These are phyloP conservation scores for Phytophthora melonis DNA, from an alignment of 352 stramenopile genomes.

Conservation along the genomic window DNA sequence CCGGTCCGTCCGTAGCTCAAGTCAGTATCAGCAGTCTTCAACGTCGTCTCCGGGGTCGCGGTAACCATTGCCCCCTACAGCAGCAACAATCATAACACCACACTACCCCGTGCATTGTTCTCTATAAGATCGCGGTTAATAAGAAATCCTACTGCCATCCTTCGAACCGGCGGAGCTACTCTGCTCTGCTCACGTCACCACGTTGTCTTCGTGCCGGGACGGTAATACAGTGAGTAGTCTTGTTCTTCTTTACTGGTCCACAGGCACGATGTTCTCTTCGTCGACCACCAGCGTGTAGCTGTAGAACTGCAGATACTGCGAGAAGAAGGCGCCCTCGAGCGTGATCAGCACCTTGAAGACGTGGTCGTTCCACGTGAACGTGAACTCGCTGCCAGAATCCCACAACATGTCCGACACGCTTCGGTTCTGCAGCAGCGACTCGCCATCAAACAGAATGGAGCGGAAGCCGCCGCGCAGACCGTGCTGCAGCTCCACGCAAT, in stretches of 20 bases:
- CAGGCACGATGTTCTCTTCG: constrained; percentile 71
- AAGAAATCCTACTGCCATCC: constrained; percentile 10
- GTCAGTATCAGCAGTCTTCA: background rate
- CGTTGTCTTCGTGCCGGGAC: constrained; percentile 12
- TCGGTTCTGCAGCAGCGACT: constrained; percentile 71
- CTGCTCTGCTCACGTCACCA: constrained; percentile 12
- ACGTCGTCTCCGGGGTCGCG: background rate
- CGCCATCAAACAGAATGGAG: constrained; percentile 75
- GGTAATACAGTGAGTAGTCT: background rate
- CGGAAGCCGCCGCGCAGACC: constrained; percentile 79
- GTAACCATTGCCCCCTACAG: constrained; percentile 6
- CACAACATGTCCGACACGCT: constrained; percentile 80
- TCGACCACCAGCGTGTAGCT: constrained; percentile 85
- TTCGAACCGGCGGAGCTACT: background rate
- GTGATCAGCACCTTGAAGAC: constrained; percentile 82
- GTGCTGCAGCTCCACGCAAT: constrained; percentile 84
- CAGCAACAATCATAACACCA: background rate
- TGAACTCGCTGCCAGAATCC: constrained; percentile 81
- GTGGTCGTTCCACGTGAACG: constrained; percentile 71
- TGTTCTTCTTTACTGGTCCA: constrained; percentile 35
- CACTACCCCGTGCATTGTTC: constrained; percentile 11
- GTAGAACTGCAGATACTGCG: constrained; percentile 86
- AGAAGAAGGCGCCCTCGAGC: constrained; percentile 87
- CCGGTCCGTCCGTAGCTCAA: background rate
- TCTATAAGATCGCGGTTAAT: constrained; percentile 37